Evolutionary conservation across 2,329 filamentous ascomycete genomes (phyloP).

Genomic region (Trichoderma semiorbis): DNA sequence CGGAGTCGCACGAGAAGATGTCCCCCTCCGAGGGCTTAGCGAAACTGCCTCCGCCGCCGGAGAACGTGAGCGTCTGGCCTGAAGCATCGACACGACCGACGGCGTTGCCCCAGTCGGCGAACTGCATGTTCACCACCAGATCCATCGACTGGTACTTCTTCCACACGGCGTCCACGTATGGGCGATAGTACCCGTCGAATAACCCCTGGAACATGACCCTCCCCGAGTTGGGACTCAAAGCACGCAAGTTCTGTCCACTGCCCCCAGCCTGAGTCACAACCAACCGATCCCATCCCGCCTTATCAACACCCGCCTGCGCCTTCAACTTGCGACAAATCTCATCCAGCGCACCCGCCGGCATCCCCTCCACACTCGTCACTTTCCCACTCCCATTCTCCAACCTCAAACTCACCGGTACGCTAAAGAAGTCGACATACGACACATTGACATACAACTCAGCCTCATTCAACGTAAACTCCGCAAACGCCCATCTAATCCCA

Average conservation of each 20-base stretch:
- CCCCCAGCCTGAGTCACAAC: conserved; percentile 35
- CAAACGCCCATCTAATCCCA: conserved; percentile 61
- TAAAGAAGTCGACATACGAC: conserved; percentile 72
- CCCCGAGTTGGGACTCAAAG: conserved; percentile 52
- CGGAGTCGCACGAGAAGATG: conserved; percentile 53
- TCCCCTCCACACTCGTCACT: conserved; percentile 46
- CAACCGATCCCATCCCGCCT: conserved; percentile 51
- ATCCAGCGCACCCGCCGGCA: conserved; percentile 45
- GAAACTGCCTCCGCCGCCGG: conserved; percentile 41
- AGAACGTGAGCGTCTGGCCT: conserved; percentile 38
- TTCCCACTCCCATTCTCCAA: conserved; percentile 46
- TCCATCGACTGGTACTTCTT: conserved; percentile 41
- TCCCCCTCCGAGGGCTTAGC: conserved; percentile 45
- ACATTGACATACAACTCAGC: conserved; percentile 65
- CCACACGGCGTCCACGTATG: conserved; percentile 53
- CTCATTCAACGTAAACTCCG: conserved; percentile 65
- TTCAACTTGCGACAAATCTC: conserved; percentile 43
- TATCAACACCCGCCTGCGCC: conserved; percentile 44
- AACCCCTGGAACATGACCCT: conserved; percentile 42
- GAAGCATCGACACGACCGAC: conserved; percentile 39
- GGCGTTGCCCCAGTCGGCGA: conserved; percentile 45
- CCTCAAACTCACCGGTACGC: conserved; percentile 57
- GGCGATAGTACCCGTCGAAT: conserved; percentile 49
- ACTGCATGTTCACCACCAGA: conserved; percentile 54
- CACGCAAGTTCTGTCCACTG: conserved; percentile 41